Evolutionary conservation across 495 filamentous ascomycete species (phyloP).

Genomic region (Pyrenopolyporus hunteri): DNA sequence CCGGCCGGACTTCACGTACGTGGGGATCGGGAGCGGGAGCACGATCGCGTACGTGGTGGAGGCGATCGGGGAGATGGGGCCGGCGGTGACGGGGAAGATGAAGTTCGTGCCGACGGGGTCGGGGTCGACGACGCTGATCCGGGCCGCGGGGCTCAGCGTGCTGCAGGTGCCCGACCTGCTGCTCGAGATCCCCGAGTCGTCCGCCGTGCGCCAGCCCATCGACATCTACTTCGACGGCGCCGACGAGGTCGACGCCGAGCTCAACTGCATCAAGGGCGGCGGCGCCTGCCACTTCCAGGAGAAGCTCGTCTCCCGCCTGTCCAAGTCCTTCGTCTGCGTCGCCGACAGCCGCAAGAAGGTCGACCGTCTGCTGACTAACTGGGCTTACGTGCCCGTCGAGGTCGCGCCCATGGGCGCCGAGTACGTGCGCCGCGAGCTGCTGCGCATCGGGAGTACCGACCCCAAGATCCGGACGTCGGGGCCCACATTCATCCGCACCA

Average conservation of each 20-base stretch:
- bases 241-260: conserved; percentile 92
- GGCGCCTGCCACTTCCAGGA: conserved; percentile 98
- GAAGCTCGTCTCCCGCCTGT: conserved; percentile 87
- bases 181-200: conserved; percentile 32
- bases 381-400: conserved; percentile 90
- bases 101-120: conserved; percentile 90
- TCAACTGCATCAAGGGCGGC: conserved; percentile 98
- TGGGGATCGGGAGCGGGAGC: conserved; percentile 93
- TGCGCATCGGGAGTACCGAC: conserved; percentile 68
- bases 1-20: conserved; percentile 67
- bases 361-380: conserved; percentile 74
- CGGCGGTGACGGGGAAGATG: conserved; percentile 65
- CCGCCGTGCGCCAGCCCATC: conserved; percentile 49
- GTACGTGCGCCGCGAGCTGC: conserved; percentile 70
- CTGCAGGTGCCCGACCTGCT: conserved; percentile 65
- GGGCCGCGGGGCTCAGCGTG: conserved; percentile 73
- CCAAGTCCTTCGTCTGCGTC: conserved; percentile 90
- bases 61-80: conserved; percentile 77
- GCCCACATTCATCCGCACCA: conserved; percentile 71
- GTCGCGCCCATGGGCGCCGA: conserved; percentile 81
- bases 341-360: conserved; percentile 91
- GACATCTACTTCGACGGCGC: conserved; percentile 95
- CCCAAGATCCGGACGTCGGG: conserved; percentile 72
- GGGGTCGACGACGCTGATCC: conserved; percentile 83
- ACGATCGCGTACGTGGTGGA: conserved; percentile 97